Percentiles rank a stretch among this genome's conserved stretches.
Evolutionary conservation across 331 rosid genomes (phyloP).

Genomic region (Rosa hybrid): DNA sequence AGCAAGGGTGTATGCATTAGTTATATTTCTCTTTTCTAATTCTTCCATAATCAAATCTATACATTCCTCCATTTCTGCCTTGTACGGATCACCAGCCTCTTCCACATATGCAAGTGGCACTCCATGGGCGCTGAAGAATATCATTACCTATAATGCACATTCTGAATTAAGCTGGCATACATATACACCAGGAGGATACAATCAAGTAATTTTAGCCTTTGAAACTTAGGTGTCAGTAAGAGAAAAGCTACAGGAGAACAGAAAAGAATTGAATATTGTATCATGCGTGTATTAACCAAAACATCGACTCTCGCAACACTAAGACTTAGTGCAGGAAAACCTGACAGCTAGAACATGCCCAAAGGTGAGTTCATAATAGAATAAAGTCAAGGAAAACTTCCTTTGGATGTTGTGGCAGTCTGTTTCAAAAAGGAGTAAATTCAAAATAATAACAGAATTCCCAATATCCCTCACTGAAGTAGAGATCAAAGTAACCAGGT

Average conservation of each 20-base stretch:
- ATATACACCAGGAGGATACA: conserved; percentile 9
- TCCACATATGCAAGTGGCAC: conserved; percentile 98
- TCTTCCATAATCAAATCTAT: conserved; percentile 93
- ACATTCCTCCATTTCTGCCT: conserved; percentile 98
- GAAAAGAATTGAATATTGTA: background rate
- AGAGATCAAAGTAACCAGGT: background rate
- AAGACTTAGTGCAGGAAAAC: background rate
- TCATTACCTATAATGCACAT: conserved; percentile 58
- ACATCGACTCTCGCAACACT: background rate
- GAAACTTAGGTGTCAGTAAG: conserved; percentile 16
- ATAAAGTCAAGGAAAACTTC: background rate
- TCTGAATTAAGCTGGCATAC: background rate
- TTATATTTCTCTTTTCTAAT: conserved; percentile 71
- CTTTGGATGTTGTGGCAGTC: background rate
- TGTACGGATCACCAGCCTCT: conserved; percentile 98
- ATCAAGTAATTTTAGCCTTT: conserved; percentile 9
- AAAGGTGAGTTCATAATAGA: background rate
- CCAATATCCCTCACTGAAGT: background rate
- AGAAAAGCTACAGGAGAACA: conserved; percentile 20
- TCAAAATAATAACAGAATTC: background rate
- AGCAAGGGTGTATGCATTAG: conserved; percentile 80
- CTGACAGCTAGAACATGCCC: background rate
- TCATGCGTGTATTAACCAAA: background rate
- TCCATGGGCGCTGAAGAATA: conserved; percentile 97
- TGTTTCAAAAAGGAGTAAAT: background rate